Conservation (phyloP, 1,139 yeast genomes). For the Geotrichum bryndzae region DNA sequence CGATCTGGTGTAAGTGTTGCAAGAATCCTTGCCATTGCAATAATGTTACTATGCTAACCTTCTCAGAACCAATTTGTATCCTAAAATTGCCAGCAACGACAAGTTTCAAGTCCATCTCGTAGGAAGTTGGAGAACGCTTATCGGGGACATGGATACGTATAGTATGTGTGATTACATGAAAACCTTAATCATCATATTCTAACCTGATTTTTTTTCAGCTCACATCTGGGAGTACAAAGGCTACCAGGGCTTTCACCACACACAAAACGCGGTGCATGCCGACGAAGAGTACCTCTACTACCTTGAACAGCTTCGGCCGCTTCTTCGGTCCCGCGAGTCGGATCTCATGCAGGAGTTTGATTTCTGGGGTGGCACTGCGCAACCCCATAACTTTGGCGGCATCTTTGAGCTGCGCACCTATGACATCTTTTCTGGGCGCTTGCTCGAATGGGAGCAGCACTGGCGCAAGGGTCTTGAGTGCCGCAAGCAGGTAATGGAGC, state of each 20-base stretch:
- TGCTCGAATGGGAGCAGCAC: conserved; percentile 40
- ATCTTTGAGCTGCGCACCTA: conserved; percentile 40
- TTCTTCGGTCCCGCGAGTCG: conserved; percentile 34
- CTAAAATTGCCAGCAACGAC: conserved; percentile 34
- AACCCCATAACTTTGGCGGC: conserved; percentile 40
- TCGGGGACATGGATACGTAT: conserved; percentile 38
- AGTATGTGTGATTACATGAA: background rate
- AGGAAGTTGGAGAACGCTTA: conserved; percentile 41
- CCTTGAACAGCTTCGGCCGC: conserved; percentile 31
- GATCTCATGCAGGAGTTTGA: conserved; percentile 39
- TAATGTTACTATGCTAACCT: background rate
- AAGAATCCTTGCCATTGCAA: background rate
- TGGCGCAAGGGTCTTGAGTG: conserved; percentile 40
- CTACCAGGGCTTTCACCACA: conserved; percentile 39
- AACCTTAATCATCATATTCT: background rate
- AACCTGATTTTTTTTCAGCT: conserved; percentile 9
- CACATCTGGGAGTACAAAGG: conserved; percentile 44
- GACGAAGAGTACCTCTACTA: conserved; percentile 32
- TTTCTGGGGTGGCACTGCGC: conserved; percentile 43
- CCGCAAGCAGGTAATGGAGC: conserved; percentile 42
- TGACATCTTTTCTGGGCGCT: conserved; percentile 37
- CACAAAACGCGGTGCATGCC: conserved; percentile 35
- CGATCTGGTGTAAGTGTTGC: conserved; percentile 28
- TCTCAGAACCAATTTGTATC: conserved; percentile 30
- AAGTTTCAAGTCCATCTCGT: conserved; percentile 36